Evolutionary conservation across 768 basidiomycete species (phyloP), one percentile per base, ranked within the genome.

Genomic region (Phylloporus arenicola): DNA sequence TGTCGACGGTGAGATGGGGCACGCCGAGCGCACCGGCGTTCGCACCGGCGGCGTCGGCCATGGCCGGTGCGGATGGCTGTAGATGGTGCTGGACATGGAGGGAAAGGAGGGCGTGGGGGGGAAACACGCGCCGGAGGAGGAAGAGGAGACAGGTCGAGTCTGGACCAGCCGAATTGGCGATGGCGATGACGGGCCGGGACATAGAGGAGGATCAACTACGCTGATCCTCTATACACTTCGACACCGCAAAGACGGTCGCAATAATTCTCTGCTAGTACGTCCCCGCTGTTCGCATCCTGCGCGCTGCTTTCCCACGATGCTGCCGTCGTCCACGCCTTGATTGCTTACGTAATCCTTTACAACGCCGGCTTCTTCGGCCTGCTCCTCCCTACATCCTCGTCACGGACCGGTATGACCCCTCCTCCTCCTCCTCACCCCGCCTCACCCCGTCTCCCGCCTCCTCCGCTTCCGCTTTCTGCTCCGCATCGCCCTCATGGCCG

Each of bases 91-190:
- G 74, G 45, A 92, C 73, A 52, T 83, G 79, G 7, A 91, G 33
- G 1, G 88, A 87, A 6, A 82, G 53, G 19, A 64, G 58, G 6
- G 55, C 50, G 5, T 82, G 69, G 65, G 38, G 55, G 33, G n/a
- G 52, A 31, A 50, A 56, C 24, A 77, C 64, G 22, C 72, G 70
- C 34, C 79, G 61, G 33, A 91, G 68, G 13, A 92, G 77, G 58
- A 81, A 88, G 14, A 91, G 72, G 6, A 92, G 72, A 63, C 86
- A 88, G 0, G 84, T 81, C 3, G 90, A 92, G 64, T 92, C 90
- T 10, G 88, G 80, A 2, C 90, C 90, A 7, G 86, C 90, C 11
- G 90, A 92, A 64, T 82, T 83, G 19, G 84, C 88, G 39, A 91
- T 77, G 31, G 78, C 90, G 47, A 45, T 34, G 44, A 17, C 27